A percentile compares a stretch with the other conserved stretches of the same genome.
Conservation (phyloP, 129 eudicot species). For the Erigeron canadensis region DNA sequence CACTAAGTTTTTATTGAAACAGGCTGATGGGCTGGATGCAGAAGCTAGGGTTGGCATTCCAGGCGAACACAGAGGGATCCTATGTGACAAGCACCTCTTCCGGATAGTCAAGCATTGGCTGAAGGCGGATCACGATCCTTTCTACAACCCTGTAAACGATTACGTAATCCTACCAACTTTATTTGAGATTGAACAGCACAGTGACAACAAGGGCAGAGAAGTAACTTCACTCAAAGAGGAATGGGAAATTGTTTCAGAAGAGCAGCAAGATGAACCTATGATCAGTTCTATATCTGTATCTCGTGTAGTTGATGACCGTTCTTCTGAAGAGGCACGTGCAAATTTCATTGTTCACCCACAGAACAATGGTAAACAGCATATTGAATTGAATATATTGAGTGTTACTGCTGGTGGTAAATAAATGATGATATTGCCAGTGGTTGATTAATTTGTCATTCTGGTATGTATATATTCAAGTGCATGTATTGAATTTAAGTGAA, state of each 20-base stretch:
- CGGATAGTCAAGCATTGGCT: conserved; percentile 90
- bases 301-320: conserved; percentile 33
- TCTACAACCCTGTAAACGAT: conserved; percentile 85
- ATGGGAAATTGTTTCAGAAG: conserved; percentile 74
- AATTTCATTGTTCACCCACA: conserved; percentile 52
- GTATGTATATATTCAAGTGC: conserved; percentile 29
- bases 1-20: conserved; percentile 13
- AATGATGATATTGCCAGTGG: conserved; percentile 28
- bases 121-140: conserved; percentile 90
- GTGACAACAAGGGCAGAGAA: conserved; percentile 41
- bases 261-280: conserved; percentile 38
- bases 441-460: conserved; percentile 11
- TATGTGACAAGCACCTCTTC: conserved; percentile 73
- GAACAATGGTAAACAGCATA: conserved; percentile 57
- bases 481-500: conserved; percentile 4
- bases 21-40: conserved; percentile 96
- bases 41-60: conserved; percentile 97
- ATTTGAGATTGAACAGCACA: conserved; percentile 56
- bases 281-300: conserved; percentile 56
- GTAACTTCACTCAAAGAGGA: conserved; percentile 71
- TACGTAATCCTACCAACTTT: conserved; percentile 84
- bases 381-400: conserved; percentile 55
- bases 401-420: conserved; percentile 56
- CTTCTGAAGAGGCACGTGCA: conserved; percentile 57
- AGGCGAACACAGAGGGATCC: conserved; percentile 92